These are phyloP conservation scores for Colletotrichum caudatum DNA, from an alignment of 2,329 filamentous ascomycete species.

Conservation along the genomic window DNA sequence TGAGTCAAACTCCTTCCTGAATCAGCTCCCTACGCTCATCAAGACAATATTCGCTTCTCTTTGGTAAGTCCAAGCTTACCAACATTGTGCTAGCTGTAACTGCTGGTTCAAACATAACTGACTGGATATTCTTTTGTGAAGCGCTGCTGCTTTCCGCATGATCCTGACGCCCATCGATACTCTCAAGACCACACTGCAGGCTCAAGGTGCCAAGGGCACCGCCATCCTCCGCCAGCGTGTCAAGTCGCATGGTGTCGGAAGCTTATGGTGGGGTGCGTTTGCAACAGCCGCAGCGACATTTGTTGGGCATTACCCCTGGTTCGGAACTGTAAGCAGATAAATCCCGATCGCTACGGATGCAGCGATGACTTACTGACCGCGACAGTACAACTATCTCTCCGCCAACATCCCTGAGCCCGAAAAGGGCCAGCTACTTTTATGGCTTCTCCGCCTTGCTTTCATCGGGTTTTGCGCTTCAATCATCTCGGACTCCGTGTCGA, in stretches of 20 bases:
- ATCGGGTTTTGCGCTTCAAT: constrained; percentile 60
- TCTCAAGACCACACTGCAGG: constrained; percentile 63
- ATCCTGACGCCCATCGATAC: constrained; percentile 62
- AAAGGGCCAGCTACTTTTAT: constrained; percentile 54
- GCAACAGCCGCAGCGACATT: constrained; percentile 62
- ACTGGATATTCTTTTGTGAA: constrained; percentile 33
- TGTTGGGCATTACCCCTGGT: constrained; percentile 64
- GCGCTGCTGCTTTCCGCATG: constrained; percentile 61
- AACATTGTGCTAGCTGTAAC: accelerated
- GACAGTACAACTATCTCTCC: constrained; percentile 58
- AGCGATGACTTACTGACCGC: constrained; percentile 3
- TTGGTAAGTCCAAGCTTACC: constrained; percentile 47
- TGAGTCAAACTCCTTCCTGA: constrained; percentile 60
- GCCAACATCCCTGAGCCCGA: constrained; percentile 55
- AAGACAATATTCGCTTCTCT: constrained; percentile 62
- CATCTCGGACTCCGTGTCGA: constrained; percentile 60
- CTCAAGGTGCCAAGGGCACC: constrained; percentile 58
- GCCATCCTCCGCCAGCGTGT: constrained; percentile 57
- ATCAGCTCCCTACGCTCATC: constrained; percentile 55
- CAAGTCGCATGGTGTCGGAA: constrained; percentile 58
- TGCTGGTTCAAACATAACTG: neutral
- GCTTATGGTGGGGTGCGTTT: constrained; percentile 63
- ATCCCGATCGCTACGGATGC: constrained; percentile 6
- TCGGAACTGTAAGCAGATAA: constrained; percentile 55
- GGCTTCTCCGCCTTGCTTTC: constrained; percentile 58